A percentile compares a stretch with the other conserved stretches of the same genome.
phyloP scores from a whole-genome alignment of 2,329 filamentous ascomycete species.

The Stagonosporopsis vannaccii region DNA sequence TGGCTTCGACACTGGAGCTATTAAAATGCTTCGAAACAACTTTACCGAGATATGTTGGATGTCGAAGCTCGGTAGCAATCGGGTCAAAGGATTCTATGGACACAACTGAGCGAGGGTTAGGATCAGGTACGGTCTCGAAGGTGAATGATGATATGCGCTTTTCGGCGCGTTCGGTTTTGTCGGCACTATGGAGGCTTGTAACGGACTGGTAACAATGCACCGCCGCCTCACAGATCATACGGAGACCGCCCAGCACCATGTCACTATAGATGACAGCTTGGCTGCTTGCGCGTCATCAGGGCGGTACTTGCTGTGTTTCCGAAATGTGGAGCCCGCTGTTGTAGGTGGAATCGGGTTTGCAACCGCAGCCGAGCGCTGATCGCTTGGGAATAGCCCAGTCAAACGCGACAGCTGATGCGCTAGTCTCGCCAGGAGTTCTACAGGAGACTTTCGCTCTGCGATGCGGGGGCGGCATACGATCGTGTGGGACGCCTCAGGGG shows the following conservation, averaged over 20 bases:
- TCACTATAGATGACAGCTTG: constrained; percentile 18
- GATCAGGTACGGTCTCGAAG: constrained; percentile 1
- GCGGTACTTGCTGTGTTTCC: constrained; percentile 20
- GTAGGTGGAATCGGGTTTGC: constrained; percentile 3
- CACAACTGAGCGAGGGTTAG: neutral
- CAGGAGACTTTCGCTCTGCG: neutral
- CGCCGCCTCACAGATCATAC: constrained; percentile 6
- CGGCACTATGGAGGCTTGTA: constrained; percentile 3
- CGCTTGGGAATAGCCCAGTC: constrained; percentile 11
- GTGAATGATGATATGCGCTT: constrained; percentile 7
- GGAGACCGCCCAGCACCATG: constrained; percentile 6
- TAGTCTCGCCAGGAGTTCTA: neutral
- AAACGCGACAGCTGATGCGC: constrained; percentile 3
- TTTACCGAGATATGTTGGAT: neutral
- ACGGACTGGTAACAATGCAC: constrained; percentile 4
- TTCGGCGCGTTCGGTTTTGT: constrained; percentile 1
- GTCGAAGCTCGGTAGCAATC: neutral
- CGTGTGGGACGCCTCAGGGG: neutral
- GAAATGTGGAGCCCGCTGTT: constrained; percentile 21
- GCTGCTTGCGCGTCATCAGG: constrained; percentile 21
- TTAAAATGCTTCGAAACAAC: neutral
- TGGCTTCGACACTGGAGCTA: neutral
- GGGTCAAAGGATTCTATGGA: neutral
- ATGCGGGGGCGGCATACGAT: neutral
- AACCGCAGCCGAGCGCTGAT: constrained; percentile 19